Evolutionary conservation across 768 basidiomycete genomes (phyloP), one percentile per base, ranked within the genome.

Genomic region (Pholiota conissans): DNA sequence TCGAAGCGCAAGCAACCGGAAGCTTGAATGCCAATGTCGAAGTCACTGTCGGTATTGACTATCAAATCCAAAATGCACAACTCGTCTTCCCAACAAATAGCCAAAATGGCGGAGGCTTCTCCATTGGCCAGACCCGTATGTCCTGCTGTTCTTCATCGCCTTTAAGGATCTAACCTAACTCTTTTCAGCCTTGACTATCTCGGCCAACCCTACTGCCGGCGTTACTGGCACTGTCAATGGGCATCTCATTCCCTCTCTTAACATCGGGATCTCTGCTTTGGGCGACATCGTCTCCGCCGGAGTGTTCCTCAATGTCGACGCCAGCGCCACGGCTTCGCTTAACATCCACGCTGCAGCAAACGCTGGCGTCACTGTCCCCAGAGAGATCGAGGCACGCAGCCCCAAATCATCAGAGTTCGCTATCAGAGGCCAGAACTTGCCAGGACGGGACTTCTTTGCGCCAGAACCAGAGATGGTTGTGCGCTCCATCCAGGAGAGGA

Each of bases 201-300:
- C 75, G 6, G 75, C 74, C 3, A 70, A 66, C 55, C 76, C 80
- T 2, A 71, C 67, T 20, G 73, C 74, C n/a, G 68, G 69, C 7
- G 73, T 76, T 11, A 76, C 74, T 2, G 79, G 78, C 13, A 73
- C 65, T 2, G 57, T 84, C 26, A 66, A 71, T 22, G 81, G 76
- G 2, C 81, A 84, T 63, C 66, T 84, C 32, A 82, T 79, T 56
- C 84, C 82, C 0, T 68, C 69, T 32, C 58, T 83, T 46, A 76
- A 78, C 52, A 68, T 85, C 51, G 78, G 79, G 4, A 63, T 85
- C 32, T 64, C 67, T 8, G 78, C 78, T 2, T 68, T 84, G 1
- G 73, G 63, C 14, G 70, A 69, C 26, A 52, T 63, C 8, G 76
- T 70, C 3, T 61, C 73, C 6, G 75, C 79, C 10, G 67, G 64